Conservation (phyloP, 1,284 basidiomycete species). For the Irpex sp. region DNA sequence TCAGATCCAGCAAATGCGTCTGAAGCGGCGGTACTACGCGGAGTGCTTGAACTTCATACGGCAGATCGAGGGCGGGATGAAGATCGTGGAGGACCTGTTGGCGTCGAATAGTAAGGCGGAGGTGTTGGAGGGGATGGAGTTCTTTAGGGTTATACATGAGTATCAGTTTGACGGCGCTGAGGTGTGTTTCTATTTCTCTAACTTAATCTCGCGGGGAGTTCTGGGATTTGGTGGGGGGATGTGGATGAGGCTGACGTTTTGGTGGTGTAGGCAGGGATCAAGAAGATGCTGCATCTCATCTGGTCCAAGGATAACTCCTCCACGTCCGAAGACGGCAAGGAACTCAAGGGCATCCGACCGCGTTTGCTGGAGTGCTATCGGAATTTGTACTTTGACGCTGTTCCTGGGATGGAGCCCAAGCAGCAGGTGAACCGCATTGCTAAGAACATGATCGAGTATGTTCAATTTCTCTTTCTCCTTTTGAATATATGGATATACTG, state of each 20-base stretch:
- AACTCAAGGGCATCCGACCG: slow-evolving; percentile 85
- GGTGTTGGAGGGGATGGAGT: slow-evolving; percentile 93
- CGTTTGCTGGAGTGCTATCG: slow-evolving; percentile 89
- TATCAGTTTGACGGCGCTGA: slow-evolving; percentile 80
- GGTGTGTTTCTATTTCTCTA: slow-evolving; percentile 37
- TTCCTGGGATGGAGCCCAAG: slow-evolving; percentile 68
- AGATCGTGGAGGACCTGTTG: slow-evolving; percentile 71
- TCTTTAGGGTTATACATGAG: slow-evolving; percentile 82
- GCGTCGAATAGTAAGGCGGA: slow-evolving; percentile 92
- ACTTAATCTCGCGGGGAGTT: no score
- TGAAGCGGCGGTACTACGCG: slow-evolving; percentile 83
- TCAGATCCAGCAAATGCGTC: slow-evolving; percentile 65
- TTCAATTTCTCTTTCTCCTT: slow-evolving; percentile 10
- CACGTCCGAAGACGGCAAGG: slow-evolving; percentile 80
- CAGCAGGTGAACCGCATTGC: slow-evolving; percentile 90
- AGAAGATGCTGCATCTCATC: slow-evolving; percentile 95
- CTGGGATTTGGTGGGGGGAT: no score
- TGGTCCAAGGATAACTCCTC: slow-evolving; percentile 94
- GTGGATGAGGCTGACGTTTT: background rate
- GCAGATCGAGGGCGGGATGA: slow-evolving; percentile 75
- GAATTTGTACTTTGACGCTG: slow-evolving; percentile 83
- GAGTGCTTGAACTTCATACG: slow-evolving; percentile 88
- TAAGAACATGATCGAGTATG: slow-evolving; percentile 97
- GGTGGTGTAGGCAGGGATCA: slow-evolving; percentile 66
- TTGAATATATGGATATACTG: background rate